Conservation (phyloP, 306 rosid species). For the Comarum palustre region DNA sequence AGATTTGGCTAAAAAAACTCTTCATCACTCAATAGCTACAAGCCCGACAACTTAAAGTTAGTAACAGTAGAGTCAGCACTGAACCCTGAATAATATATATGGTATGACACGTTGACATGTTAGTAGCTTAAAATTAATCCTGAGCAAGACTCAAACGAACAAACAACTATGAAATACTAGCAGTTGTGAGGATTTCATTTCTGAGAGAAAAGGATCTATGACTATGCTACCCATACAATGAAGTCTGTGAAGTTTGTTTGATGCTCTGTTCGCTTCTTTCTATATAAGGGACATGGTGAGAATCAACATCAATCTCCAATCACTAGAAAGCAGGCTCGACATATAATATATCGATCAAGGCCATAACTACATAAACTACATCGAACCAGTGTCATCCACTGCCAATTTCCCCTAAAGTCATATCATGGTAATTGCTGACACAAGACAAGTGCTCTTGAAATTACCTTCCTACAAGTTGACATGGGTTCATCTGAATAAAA, state of each 20-base stretch:
- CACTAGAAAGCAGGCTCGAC: not conserved
- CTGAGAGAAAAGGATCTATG: not conserved
- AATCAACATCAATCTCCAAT: not conserved
- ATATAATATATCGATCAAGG: not conserved
- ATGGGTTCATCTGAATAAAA: constrained; percentile 97
- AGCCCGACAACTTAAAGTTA: not conserved
- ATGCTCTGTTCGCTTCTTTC: not conserved
- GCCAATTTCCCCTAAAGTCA: not conserved
- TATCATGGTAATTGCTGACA: not conserved
- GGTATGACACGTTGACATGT: not conserved
- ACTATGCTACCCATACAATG: constrained; percentile 1
- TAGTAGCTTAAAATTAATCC: not conserved
- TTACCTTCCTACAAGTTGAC: constrained; percentile 98
- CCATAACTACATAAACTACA: not conserved
- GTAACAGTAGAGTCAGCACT: not conserved
- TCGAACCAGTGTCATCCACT: not conserved
- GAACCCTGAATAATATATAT: not conserved
- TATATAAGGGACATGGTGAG: not conserved
- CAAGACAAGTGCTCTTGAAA: constrained; percentile 15
- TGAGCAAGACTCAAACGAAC: not conserved
- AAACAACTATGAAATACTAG: not conserved
- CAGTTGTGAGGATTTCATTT: not conserved
- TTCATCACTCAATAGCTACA: not conserved
- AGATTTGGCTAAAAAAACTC: not conserved
- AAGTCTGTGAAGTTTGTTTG: constrained; percentile 2